Evolutionary conservation across 2,329 filamentous ascomycete species (phyloP).

Genomic region (Tolypocladium album): DNA sequence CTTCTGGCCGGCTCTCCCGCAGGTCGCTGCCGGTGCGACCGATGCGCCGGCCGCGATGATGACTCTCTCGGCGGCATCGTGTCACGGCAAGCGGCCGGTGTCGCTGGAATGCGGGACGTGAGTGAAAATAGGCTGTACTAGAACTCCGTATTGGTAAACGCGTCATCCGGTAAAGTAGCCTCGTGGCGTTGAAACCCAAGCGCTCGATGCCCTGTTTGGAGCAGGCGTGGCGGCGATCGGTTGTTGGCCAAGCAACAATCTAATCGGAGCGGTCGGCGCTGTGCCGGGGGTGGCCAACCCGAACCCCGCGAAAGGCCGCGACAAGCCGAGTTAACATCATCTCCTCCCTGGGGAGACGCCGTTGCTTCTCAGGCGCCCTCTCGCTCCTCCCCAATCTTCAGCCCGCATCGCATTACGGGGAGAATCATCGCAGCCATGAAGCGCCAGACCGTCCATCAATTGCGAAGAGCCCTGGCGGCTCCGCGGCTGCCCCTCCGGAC

Average conservation of each 20-base stretch:
- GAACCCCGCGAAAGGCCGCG: conserved; percentile 21
- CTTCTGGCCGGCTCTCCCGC: conserved; percentile 16
- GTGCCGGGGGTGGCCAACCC: conserved; percentile 3
- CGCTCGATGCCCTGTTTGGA: neutral
- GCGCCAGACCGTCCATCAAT: conserved; percentile 18
- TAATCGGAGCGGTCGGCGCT: conserved; percentile 9
- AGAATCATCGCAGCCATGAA: conserved; percentile 16
- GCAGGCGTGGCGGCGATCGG: neutral
- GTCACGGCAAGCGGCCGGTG: conserved; percentile 3
- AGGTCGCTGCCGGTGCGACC: conserved; percentile 14
- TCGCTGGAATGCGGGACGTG: conserved; percentile 13
- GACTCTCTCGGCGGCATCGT: conserved; percentile 24
- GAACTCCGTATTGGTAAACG: neutral
- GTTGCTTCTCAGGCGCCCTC: neutral
- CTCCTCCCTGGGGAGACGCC: neutral
- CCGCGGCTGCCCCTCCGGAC: conserved; percentile 9
- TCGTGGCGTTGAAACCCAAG: neutral
- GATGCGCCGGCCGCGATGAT: conserved; percentile 19
- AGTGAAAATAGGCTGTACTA: neutral
- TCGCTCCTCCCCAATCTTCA: conserved; percentile 2
- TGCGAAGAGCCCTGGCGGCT: conserved; percentile 15
- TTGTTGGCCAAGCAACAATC: conserved; percentile 32
- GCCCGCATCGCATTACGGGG: conserved; percentile 1
- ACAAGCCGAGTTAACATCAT: conserved; percentile 26
- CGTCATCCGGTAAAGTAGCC: neutral